Percentiles rank a stretch among this genome's conserved stretches.
Conservation (phyloP, 176 grass and related monocot species). For the Carex littledalei region DNA sequence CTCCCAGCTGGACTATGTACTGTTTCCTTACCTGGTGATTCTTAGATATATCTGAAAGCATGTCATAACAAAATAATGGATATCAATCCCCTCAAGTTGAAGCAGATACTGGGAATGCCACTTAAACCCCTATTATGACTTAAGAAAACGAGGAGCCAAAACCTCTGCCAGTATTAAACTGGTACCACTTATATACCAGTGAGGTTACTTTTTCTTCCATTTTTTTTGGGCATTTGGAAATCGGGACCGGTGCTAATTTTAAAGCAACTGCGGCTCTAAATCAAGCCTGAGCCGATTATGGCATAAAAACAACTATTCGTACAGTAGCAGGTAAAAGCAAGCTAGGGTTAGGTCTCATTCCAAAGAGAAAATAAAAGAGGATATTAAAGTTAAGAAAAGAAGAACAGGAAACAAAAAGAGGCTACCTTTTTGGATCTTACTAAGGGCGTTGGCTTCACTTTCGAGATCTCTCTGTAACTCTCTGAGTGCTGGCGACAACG, state of each 20-base stretch:
- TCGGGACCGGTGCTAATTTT: not conserved
- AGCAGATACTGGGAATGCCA: not conserved
- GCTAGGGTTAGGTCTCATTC: constrained; percentile 26
- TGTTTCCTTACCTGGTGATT: constrained; percentile 98
- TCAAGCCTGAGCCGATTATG: not conserved
- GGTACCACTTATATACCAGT: not conserved
- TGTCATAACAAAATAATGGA: not conserved
- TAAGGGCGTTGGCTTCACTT: constrained; percentile 64
- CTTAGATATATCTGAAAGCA: constrained; percentile 71
- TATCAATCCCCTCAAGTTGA: not conserved
- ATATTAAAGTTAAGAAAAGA: not conserved
- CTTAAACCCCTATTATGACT: not conserved
- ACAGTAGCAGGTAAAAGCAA: not conserved
- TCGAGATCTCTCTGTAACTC: constrained; percentile 94
- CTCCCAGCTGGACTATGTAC: constrained; percentile 96
- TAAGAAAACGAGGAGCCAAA: not conserved
- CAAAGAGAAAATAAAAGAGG: not conserved
- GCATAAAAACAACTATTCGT: not conserved
- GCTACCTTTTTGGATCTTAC: constrained; percentile 92
- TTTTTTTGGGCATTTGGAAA: not conserved
- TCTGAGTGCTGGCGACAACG: constrained; percentile 42
- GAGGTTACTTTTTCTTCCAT: not conserved
- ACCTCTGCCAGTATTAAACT: not conserved
- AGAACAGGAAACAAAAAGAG: not conserved
- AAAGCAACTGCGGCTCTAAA: not conserved